Base-by-base conservation (phyloP, 805 yeast species). In the Blastobotrys muscicola region DNA sequence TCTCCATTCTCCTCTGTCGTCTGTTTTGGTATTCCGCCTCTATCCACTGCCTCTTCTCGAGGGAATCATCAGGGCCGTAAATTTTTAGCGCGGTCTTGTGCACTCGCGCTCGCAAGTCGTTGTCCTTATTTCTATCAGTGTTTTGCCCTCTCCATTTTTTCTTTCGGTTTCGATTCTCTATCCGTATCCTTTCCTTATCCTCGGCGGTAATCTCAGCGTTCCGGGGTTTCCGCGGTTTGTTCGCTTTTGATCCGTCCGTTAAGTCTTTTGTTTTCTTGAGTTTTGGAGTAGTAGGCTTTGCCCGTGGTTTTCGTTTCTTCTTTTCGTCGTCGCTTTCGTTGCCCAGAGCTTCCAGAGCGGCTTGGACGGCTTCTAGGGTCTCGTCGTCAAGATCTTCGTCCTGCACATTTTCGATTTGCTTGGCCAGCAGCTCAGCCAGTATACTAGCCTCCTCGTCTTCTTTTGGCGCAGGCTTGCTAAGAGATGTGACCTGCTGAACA, bases 111-210 rank as follows among this genome's bases (percentile, higher is more conserved):
- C 94, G 71, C 43, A 90, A 67, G 57, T 90, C 97, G 54, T 85
- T 82, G 59, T 87, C 95, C 65, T 85, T 81, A 61, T 89, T 89
- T 50, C 92, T 71, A 47, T 81, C 81, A 7, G 75, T 73, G 57
- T 90, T 86, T 23, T 76, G 79, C 50, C 78, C 89, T 55, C 95
- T 70, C 95, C 95, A 85, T 51, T 75, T 74, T 64, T 82, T 80
- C 65, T 85, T 85, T 14, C 95, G 67, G 43, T 78, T 84, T 39
- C 94, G 67, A 55, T 85, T 85, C 39, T 78, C 89, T 20, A 72
- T 53, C 39, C 87, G 65, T 8, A 79, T 67, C 48, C 76, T 71
- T 53, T 80, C 85, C 48, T 72, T 72, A 38, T 67, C 69, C 35
- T 55, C 64, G 12, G 59, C 60, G 1, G 63, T 50, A 8, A 54